Evolutionary conservation across 2,329 filamentous ascomycete genomes (phyloP).

Genomic region (Thermothelomyces thermophilus): DNA sequence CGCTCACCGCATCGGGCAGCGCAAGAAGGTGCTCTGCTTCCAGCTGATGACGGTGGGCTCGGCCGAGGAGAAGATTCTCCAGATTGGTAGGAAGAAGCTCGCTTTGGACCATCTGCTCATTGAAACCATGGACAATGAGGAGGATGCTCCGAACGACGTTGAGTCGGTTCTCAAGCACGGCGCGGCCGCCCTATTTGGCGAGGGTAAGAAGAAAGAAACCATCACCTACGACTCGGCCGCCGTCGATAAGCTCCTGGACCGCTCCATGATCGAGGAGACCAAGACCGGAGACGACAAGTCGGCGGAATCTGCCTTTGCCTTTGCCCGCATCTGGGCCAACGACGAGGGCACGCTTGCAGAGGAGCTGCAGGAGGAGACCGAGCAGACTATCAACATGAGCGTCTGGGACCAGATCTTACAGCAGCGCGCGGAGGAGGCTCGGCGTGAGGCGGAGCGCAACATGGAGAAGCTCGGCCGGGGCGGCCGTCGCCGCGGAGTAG

Average conservation of each 20-base stretch:
- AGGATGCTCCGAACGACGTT: slow-evolving; percentile 66
- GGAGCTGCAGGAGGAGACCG: slow-evolving; percentile 49
- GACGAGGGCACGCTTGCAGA: slow-evolving; percentile 63
- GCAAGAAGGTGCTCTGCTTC: slow-evolving; percentile 91
- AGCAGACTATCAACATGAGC: slow-evolving; percentile 53
- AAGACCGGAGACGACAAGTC: slow-evolving; percentile 56
- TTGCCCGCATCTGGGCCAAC: slow-evolving; percentile 88
- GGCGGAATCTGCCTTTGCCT: slow-evolving; percentile 76
- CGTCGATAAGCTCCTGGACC: slow-evolving; percentile 86
- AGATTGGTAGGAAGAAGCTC: slow-evolving; percentile 93
- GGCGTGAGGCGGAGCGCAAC: slow-evolving; percentile 61
- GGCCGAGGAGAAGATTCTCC: slow-evolving; percentile 92
- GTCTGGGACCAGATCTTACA: slow-evolving; percentile 89
- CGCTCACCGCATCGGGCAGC: slow-evolving; percentile 93
- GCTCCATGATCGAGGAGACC: slow-evolving; percentile 71
- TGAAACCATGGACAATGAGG: slow-evolving; percentile 79
- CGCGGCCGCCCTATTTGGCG: slow-evolving; percentile 77
- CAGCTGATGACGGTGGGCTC: slow-evolving; percentile 86
- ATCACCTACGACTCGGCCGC: slow-evolving; percentile 76
- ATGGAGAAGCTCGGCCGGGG: slow-evolving; percentile 79
- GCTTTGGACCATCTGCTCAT: slow-evolving; percentile 92
- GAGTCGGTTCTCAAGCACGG: slow-evolving; percentile 85
- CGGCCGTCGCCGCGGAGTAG: slow-evolving; percentile 60
- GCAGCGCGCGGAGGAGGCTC: slow-evolving; percentile 71
- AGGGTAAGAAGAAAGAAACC: slow-evolving; percentile 61